Evolutionary conservation across 805 yeast species (phyloP).

Genomic region (Yamadazyma sp.): DNA sequence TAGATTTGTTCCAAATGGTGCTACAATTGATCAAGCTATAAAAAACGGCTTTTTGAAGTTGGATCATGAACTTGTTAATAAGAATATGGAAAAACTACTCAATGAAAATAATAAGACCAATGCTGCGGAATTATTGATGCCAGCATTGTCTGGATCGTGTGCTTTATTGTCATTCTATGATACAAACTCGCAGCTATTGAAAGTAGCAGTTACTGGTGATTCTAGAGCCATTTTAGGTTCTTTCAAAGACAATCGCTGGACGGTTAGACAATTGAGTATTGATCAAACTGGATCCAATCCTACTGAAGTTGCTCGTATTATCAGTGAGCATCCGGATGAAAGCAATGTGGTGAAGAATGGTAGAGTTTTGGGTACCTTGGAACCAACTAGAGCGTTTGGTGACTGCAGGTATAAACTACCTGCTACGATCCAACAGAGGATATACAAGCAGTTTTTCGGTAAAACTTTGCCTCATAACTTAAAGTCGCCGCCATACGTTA

Average conservation of each 20-base stretch:
- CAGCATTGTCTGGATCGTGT: conserved; percentile 95
- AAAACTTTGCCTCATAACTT: conserved; percentile 70
- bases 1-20: conserved; percentile 64
- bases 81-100: conserved; percentile 68
- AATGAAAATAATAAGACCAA: conserved; percentile 64
- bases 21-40: conserved; percentile 75
- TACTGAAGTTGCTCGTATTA: conserved; percentile 79
- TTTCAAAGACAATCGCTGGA: conserved; percentile 72
- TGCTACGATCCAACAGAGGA: conserved; percentile 67
- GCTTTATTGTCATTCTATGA: conserved; percentile 87
- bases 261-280: conserved; percentile 78
- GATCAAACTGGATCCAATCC: conserved; percentile 96
- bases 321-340: conserved; percentile 89
- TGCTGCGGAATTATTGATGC: conserved; percentile 76
- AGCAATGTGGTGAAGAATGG: conserved; percentile 82
- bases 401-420: conserved; percentile 93
- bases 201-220: conserved; percentile 96
- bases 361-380: conserved; percentile 87
- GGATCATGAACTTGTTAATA: conserved; percentile 83
- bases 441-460: conserved; percentile 79
- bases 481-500: conserved; percentile 93
- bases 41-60: conserved; percentile 75
- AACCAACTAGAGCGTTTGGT: conserved; percentile 96
- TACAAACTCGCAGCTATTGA: conserved; percentile 63
- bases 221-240: conserved; percentile 89